Conservation (phyloP, 345 rosid species). For the Lagerstroemia speciosa region DNA sequence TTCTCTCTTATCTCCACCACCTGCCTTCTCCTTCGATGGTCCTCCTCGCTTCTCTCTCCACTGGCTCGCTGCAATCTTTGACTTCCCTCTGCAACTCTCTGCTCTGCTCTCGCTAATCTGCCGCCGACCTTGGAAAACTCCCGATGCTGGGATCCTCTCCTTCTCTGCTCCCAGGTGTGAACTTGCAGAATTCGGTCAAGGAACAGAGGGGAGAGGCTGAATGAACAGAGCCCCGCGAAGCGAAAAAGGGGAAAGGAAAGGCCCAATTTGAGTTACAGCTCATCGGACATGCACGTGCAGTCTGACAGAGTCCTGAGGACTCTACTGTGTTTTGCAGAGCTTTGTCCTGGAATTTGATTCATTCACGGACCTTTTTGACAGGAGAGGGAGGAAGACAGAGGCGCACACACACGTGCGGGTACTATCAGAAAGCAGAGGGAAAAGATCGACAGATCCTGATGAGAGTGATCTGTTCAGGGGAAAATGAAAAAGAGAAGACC, state of each 20-base stretch:
- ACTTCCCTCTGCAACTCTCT: background rate
- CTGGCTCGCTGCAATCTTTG: background rate
- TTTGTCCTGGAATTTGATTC: background rate
- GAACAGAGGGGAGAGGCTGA: background rate
- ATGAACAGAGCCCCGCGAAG: too few relatives aligned
- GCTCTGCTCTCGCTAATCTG: too few relatives aligned
- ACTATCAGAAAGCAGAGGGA: background rate
- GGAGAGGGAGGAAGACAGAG: background rate
- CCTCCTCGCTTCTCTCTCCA: too few relatives aligned
- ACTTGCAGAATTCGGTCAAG: background rate
- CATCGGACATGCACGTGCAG: constrained; percentile 6
- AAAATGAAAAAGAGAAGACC: background rate
- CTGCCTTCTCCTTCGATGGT: background rate
- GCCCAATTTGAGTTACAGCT: background rate
- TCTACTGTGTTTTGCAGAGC: background rate
- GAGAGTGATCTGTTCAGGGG: background rate
- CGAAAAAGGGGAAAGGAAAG: too few relatives aligned
- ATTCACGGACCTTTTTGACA: background rate
- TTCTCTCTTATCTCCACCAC: background rate
- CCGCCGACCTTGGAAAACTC: background rate
- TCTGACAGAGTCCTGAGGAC: background rate
- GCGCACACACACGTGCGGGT: constrained; percentile 3
- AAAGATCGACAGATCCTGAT: background rate
- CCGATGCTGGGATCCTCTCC: too few relatives aligned
- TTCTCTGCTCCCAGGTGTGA: background rate